These are phyloP conservation scores for Calonectria crousiana DNA, from an alignment of 2,329 filamentous ascomycete species.

Conservation along the genomic window DNA sequence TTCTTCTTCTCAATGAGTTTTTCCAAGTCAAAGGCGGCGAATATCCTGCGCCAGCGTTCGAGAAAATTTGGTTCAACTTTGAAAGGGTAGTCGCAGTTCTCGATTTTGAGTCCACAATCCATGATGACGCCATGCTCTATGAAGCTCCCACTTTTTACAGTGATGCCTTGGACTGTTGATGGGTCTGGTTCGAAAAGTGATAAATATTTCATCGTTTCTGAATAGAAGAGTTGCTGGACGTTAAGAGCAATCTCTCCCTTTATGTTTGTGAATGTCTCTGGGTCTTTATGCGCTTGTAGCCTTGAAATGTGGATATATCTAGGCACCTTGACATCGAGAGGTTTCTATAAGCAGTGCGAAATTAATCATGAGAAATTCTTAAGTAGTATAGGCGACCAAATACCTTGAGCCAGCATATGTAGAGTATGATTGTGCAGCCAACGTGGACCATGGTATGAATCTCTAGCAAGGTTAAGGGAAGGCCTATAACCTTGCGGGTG, in stretches of 20 bases:
- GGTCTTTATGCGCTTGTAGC: not conserved
- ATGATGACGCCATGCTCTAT: not conserved
- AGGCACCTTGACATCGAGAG: constrained; percentile 30
- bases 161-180: not conserved
- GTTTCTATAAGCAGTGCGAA: constrained; percentile 23
- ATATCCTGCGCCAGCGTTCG: not conserved
- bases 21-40: not conserved
- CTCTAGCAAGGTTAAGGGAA: constrained; percentile 54
- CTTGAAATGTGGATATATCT: not conserved
- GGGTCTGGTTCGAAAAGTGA: not conserved
- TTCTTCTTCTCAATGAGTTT: not conserved
- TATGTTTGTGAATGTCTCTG: not conserved
- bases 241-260: constrained; percentile 20
- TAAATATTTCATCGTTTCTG: not conserved
- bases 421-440: constrained; percentile 33
- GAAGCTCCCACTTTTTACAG: not conserved
- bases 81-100: not conserved
- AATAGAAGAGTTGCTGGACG: constrained; percentile 23
- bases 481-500: constrained; percentile 43
- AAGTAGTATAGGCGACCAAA: too few species aligned
- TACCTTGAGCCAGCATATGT: constrained; percentile 36
- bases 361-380: not conserved
- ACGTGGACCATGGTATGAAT: constrained; percentile 44
- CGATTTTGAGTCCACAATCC: not conserved
- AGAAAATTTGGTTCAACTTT: not conserved